A percentile compares a stretch with the other conserved stretches of the same genome.
Evolutionary conservation across 2,329 filamentous ascomycete species (phyloP).

Genomic region (Neofusicoccum sp.): DNA sequence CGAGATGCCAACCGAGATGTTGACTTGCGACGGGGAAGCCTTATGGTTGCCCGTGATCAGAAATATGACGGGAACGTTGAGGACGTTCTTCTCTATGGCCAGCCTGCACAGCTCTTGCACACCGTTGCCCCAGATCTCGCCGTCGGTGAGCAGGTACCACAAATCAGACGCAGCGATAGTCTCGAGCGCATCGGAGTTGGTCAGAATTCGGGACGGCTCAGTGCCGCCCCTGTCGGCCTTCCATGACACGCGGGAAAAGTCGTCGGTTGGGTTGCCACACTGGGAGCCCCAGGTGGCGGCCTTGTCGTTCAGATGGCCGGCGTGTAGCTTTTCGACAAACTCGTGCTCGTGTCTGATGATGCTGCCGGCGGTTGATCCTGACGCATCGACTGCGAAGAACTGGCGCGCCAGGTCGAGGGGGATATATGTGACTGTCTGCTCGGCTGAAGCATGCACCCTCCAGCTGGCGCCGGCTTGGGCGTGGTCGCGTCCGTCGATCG

Average conservation of each 20-base stretch:
- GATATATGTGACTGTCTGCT: not conserved
- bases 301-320: conserved; percentile 19
- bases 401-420: conserved; percentile 25
- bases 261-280: conserved; percentile 26
- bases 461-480: not conserved
- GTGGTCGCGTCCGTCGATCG: not conserved
- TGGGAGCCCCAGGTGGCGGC: conserved; percentile 29
- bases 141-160: conserved; percentile 39
- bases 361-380: conserved; percentile 30
- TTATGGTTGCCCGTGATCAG: conserved; percentile 29
- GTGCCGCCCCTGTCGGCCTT: conserved; percentile 27
- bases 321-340: conserved; percentile 27
- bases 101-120: conserved; percentile 30
- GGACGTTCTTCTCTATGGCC: conserved; percentile 26
- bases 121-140: conserved; percentile 29
- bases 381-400: conserved; percentile 39
- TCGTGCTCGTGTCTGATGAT: conserved; percentile 27
- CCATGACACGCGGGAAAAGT: conserved; percentile 23
- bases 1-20: conserved; percentile 38
- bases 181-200: conserved; percentile 24
- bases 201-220: conserved; percentile 28
- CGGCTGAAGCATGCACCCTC: not conserved
- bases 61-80: conserved; percentile 31
- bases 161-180: conserved; percentile 31
- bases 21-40: conserved; percentile 27